Percentiles rank a stretch among this genome's conserved stretches.
Conservation (phyloP, 306 rosid species). For the Rubus idaeus region DNA sequence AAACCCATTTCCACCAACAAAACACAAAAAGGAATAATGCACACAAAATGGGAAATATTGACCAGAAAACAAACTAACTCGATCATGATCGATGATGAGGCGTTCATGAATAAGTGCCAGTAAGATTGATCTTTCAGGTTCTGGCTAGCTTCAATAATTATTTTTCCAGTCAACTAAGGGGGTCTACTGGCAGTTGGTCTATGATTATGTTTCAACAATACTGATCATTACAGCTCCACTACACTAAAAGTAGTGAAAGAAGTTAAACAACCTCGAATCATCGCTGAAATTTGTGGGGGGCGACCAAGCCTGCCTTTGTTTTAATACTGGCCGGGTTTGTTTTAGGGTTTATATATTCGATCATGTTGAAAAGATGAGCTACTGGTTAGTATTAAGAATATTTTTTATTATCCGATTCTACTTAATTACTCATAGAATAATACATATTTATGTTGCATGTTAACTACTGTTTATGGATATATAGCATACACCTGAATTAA, state of each 20-base stretch:
- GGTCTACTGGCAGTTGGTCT: slow-evolving; percentile 45
- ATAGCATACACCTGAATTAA: background rate
- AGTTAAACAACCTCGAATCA: background rate
- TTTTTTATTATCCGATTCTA: background rate
- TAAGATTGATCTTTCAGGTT: slow-evolving; percentile 23
- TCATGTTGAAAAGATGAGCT: background rate
- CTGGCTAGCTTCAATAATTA: slow-evolving; percentile 30
- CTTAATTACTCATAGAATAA: background rate
- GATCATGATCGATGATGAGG: slow-evolving; percentile 21
- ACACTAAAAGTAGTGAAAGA: slow-evolving; percentile 5
- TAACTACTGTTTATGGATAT: background rate
- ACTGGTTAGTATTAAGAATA: background rate
- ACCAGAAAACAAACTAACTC: background rate
- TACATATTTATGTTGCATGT: no score
- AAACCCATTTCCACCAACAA: slow-evolving; percentile 5
- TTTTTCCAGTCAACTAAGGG: slow-evolving; percentile 36
- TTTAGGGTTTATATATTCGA: background rate
- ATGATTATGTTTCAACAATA: slow-evolving; percentile 31
- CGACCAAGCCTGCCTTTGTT: background rate
- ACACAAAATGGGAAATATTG: background rate
- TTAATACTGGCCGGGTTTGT: background rate
- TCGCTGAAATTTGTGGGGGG: background rate
- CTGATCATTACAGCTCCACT: slow-evolving; percentile 33
- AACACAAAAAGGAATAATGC: background rate
- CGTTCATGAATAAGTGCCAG: slow-evolving; percentile 5